phyloP scores from a whole-genome alignment of 179 eudicot genomes.

The Vitellaria paradoxa region DNA sequence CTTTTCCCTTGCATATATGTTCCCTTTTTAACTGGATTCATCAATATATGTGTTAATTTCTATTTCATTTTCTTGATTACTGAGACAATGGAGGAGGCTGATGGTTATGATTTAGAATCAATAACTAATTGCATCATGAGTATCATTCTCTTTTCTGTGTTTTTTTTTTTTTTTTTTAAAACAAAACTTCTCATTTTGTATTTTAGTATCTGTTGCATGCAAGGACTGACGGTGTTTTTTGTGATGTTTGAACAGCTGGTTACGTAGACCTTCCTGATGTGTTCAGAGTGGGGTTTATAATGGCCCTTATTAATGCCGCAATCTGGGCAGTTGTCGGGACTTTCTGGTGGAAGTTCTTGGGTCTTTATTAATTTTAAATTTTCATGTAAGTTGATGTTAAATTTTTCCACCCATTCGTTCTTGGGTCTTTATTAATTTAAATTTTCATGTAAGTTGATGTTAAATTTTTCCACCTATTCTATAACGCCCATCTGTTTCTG shows the following conservation, averaged over 20 bases:
- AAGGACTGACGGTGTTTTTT: conserved; percentile 13
- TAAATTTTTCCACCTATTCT: too few relatives aligned
- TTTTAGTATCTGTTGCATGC: neutral
- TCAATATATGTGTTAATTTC: neutral
- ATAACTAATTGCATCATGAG: neutral
- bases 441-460: too few relatives aligned
- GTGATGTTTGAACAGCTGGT: conserved; percentile 58
- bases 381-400: neutral
- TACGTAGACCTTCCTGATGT: conserved; percentile 84
- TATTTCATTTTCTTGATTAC: neutral
- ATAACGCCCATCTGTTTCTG: too few relatives aligned
- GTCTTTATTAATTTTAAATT: conserved; percentile 35
- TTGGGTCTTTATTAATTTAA: too few relatives aligned
- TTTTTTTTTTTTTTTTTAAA: neutral
- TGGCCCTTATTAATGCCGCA: conserved; percentile 60
- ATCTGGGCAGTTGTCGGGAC: conserved; percentile 79
- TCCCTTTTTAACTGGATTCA: neutral
- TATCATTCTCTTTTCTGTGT: neutral
- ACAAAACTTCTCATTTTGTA: neutral
- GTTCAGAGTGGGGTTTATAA: conserved; percentile 66
- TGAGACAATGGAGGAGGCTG: neutral
- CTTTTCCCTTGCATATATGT: neutral
- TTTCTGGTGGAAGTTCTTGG: conserved; percentile 92
- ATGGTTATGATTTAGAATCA: neutral
- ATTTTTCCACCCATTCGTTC: neutral